phyloP scores from a whole-genome alignment of 2,329 filamentous ascomycete species.

The Emmonsiellopsis sp. region DNA sequence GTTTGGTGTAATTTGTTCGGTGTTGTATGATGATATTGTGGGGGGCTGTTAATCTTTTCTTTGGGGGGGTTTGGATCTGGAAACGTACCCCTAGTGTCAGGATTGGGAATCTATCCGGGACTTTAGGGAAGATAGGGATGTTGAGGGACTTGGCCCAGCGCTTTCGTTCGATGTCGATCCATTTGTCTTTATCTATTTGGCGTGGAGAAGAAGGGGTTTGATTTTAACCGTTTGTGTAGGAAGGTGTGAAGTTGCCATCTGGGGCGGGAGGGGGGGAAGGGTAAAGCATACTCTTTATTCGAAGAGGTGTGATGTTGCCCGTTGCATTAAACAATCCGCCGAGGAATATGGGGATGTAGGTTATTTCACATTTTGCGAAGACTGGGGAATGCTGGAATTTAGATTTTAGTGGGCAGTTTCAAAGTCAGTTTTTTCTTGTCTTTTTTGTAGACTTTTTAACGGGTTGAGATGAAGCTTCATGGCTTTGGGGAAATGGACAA shows the following conservation, averaged over 20 bases:
- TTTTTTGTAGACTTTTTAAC: background rate
- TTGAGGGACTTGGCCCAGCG: slow-evolving; percentile 46
- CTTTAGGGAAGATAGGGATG: slow-evolving; percentile 39
- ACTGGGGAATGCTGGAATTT: slow-evolving; percentile 41
- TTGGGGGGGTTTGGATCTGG: background rate
- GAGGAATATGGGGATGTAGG: slow-evolving; percentile 50
- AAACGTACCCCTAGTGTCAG: slow-evolving; percentile 23
- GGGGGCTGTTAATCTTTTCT: background rate
- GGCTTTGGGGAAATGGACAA: too few relatives aligned
- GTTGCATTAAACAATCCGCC: slow-evolving; percentile 50
- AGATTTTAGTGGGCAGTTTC: background rate
- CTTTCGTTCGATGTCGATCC: slow-evolving; percentile 43
- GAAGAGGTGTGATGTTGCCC: slow-evolving; percentile 45
- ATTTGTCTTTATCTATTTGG: slow-evolving; percentile 48
- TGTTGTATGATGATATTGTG: background rate
- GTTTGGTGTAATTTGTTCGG: background rate
- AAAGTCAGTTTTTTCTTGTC: background rate
- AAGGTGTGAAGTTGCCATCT: background rate
- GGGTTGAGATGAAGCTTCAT: background rate
- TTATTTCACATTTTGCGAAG: slow-evolving; percentile 46
- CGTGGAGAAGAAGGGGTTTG: background rate
- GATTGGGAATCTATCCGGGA: slow-evolving; percentile 45
- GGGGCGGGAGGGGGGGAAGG: background rate
- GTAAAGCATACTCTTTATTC: slow-evolving; percentile 42
- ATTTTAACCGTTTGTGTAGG: background rate